Evolutionary conservation across 495 filamentous ascomycete species (phyloP).

Genomic region (Articulospora tetracladia): DNA sequence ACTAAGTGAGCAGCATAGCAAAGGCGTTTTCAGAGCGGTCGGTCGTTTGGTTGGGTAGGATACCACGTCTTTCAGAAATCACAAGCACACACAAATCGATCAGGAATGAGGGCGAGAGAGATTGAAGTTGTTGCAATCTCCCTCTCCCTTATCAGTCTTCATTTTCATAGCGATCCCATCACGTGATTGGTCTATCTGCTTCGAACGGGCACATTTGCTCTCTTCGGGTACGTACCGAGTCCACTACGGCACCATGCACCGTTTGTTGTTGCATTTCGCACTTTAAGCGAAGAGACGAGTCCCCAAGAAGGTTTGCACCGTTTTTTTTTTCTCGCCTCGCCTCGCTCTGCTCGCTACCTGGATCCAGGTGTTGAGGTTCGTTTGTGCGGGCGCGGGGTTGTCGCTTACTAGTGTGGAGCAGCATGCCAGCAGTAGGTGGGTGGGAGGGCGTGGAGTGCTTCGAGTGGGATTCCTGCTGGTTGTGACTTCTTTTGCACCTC

Average conservation of each 20-base stretch:
- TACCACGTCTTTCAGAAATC: background rate
- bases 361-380: no score
- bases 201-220: no score
- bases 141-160: background rate
- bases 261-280: background rate
- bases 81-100: background rate
- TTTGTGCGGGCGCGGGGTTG: no score
- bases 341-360: no score
- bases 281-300: constrained; percentile 1
- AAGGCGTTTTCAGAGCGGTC: background rate
- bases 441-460: no score
- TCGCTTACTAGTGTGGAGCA: no score
- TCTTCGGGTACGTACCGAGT: background rate
- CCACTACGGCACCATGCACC: background rate
- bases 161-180: background rate
- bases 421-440: no score
- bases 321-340: no score
- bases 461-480: no score
- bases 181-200: background rate
- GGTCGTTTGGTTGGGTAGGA: background rate
- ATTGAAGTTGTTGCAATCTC: no score
- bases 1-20: background rate
- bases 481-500: no score
- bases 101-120: background rate
- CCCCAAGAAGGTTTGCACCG: no score